Evolutionary conservation across 2,329 filamentous ascomycete genomes (phyloP), one percentile per base, ranked within the genome.

Genomic region (Botryotinia convoluta): DNA sequence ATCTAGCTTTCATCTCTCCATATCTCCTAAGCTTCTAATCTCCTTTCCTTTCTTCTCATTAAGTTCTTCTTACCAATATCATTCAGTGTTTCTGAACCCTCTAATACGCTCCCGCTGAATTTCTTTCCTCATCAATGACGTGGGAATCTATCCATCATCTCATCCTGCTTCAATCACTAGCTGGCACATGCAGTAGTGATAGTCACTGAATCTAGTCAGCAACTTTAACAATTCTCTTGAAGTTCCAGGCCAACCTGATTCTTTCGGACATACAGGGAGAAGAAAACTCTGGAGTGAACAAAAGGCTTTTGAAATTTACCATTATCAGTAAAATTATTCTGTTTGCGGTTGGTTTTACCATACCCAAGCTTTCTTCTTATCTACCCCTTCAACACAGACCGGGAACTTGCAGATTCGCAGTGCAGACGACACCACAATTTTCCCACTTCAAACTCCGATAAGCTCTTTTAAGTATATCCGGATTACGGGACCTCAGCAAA

Each of bases 111-210:
- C 22, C 54, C 57, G 32, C 60, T 44, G 29, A 51, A 22, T 64
- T 29, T 32, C 48, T 74, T 76, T 74, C 73, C 73, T 76, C 76
- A 79, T 75, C 76, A 79, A 80, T 80, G 78, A 79, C 78, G 76
- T 45, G 74, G 54, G 76, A 78, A 76, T 76, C 54, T 29, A 77
- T 74, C 57, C 72, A 77, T 71, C 72, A 79, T 73, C 78, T 80
- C 69, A 76, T 80, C 69, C 77, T 80, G 63, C 75, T 80, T 75
- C 78, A 77, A 76, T 79, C 77, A 72, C 75, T 79, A 54, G 79
- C 78, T 61, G 77, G 78, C 44, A 74, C 76, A 48, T 75, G 76
- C 71, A 76, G 74, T 73, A 45, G 70, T 45, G 76, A 78, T 60
- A 79, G 75, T 64, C 77, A 75, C 67, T 78, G 77, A 78, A 71